These are phyloP conservation scores for Ceratonia siliqua DNA, from an alignment of 306 rosid species.

Conservation along the genomic window DNA sequence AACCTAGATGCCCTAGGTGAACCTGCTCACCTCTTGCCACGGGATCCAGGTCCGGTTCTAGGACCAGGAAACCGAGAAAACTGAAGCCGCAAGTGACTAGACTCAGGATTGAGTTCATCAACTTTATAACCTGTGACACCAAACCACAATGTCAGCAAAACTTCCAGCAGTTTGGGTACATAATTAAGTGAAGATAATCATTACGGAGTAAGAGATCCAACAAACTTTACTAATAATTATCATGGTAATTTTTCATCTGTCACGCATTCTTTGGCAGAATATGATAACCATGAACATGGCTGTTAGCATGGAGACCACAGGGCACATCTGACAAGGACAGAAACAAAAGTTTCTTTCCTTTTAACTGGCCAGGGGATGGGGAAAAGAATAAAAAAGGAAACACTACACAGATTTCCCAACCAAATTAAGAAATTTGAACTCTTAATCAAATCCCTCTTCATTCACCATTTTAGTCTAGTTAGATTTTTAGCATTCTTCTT, in stretches of 20 bases:
- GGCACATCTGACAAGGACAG: background rate
- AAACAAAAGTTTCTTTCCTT: too few relatives aligned
- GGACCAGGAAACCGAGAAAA: constrained; percentile 87
- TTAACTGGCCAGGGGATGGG: too few relatives aligned
- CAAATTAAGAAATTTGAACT: background rate
- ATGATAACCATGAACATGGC: background rate
- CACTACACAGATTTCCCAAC: background rate
- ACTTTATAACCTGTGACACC: constrained; percentile 64
- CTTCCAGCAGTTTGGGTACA: background rate
- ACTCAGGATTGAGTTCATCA: constrained; percentile 70
- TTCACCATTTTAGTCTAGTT: background rate
- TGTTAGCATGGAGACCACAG: background rate
- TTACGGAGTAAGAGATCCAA: constrained; percentile 9
- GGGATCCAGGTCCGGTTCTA: constrained; percentile 61
- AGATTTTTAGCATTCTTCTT: background rate
- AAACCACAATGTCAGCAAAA: constrained; percentile 46
- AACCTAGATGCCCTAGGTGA: constrained; percentile 28
- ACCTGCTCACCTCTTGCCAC: constrained; percentile 67
- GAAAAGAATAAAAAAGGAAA: too few relatives aligned
- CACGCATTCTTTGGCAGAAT: background rate
- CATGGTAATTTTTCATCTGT: background rate
- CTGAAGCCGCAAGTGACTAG: constrained; percentile 73
- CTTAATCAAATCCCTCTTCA: background rate
- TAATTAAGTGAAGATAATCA: background rate
- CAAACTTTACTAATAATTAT: background rate